Conservation (phyloP, 371 early-diverging fungal genomes). For the Nematocida parisii region DNA sequence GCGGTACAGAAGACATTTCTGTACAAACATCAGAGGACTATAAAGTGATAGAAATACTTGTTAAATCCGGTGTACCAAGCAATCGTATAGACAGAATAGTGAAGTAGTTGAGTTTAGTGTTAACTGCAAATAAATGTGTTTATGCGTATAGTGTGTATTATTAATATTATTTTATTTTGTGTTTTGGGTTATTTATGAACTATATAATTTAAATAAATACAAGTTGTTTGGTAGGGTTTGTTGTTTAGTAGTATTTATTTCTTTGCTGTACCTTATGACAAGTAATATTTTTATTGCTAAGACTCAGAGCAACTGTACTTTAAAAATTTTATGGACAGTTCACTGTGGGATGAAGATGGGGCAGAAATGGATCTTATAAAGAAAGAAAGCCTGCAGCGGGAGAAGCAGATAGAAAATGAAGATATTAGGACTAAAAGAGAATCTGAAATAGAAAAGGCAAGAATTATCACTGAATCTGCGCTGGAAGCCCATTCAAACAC, state of each 20-base stretch:
- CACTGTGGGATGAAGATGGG: conserved; percentile 4
- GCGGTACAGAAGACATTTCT: conserved; percentile 46
- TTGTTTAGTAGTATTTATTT: no score
- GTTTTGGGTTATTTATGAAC: background rate
- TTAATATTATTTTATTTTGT: background rate
- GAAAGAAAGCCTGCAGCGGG: background rate
- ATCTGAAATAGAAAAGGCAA: background rate
- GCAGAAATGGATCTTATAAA: conserved; percentile 18
- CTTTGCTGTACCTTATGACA: no score
- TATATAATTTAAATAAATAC: no score
- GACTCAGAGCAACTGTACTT: background rate
- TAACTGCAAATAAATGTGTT: conserved; percentile 22
- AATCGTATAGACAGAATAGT: conserved; percentile 43
- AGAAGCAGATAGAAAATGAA: conserved; percentile 1
- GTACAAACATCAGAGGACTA: conserved; percentile 48
- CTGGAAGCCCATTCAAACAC: background rate
- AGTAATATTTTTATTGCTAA: no score
- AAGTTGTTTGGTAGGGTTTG: no score
- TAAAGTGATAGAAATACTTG: conserved; percentile 47
- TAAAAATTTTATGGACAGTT: conserved; percentile 25
- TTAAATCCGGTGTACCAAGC: conserved; percentile 28
- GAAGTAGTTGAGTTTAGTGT: background rate
- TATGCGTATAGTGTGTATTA: background rate
- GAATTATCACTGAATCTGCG: background rate
- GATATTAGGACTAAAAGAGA: background rate